These are phyloP conservation scores for Monosporascus cannonballus DNA, from an alignment of 2,329 filamentous ascomycete genomes.

Conservation along the genomic window DNA sequence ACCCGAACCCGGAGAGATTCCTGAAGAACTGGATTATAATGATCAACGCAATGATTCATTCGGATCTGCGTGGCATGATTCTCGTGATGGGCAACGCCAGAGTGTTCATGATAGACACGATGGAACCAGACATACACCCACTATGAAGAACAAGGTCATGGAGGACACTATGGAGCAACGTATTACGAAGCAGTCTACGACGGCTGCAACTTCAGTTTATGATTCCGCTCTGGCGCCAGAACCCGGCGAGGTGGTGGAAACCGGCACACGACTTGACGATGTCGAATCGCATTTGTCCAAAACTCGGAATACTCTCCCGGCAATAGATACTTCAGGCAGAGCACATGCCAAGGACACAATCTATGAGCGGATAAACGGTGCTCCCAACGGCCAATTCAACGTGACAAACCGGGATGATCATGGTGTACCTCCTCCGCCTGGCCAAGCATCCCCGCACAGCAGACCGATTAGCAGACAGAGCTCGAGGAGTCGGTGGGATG, in stretches of 20 bases:
- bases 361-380: not conserved
- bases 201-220: not conserved
- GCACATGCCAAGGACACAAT: not conserved
- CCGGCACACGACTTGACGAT: not conserved
- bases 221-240: not conserved
- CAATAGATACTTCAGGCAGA: not conserved
- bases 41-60: not conserved
- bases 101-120: not conserved
- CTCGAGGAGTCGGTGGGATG: constrained; percentile 8
- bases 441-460: constrained; percentile 1
- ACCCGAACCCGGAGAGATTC: constrained; percentile 17
- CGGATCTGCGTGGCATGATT: not conserved
- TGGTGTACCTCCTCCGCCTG: constrained; percentile 1
- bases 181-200: constrained; percentile 2
- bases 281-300: not conserved
- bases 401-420: not conserved
- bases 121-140: not conserved
- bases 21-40: not conserved
- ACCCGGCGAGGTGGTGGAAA: not conserved
- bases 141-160: constrained; percentile 10
- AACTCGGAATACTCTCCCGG: not conserved
- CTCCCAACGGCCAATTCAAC: not conserved
- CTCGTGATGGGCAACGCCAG: not conserved
- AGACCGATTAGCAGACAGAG: constrained; percentile 11
- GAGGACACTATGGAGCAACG: constrained; percentile 6